These are phyloP conservation scores for Lentinula edodes DNA, from an alignment of 768 basidiomycete species.

Conservation along the genomic window DNA sequence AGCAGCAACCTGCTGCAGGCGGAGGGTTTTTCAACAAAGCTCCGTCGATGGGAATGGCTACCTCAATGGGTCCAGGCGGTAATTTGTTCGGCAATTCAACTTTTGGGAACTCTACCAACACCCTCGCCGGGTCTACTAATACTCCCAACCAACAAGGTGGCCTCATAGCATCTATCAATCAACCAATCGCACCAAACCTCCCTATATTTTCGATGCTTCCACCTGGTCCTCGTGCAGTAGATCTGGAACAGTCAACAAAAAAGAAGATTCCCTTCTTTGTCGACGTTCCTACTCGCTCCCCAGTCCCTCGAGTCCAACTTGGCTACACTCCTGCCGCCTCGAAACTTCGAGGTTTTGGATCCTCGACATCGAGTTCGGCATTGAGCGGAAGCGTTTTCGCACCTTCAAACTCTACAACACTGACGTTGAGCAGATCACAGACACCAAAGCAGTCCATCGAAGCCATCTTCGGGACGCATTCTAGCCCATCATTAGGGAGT, in stretches of 20 bases:
- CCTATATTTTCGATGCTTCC: constrained; percentile 75
- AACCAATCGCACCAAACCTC: constrained; percentile 70
- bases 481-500: constrained; percentile 63
- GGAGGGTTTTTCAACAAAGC: constrained; percentile 47
- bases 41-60: constrained; percentile 38
- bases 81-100: constrained; percentile 34
- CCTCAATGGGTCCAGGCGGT: constrained; percentile 32
- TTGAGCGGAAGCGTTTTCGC: constrained; percentile 31
- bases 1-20: constrained; percentile 40
- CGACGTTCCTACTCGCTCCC: constrained; percentile 71
- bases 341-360: constrained; percentile 67
- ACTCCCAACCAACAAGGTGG: constrained; percentile 48
- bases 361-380: constrained; percentile 36
- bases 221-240: constrained; percentile 58
- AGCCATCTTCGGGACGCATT: constrained; percentile 27
- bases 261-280: constrained; percentile 75
- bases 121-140: constrained; percentile 33
- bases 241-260: constrained; percentile 58
- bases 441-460: constrained; percentile 28
- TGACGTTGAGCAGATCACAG: constrained; percentile 45
- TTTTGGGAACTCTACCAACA: constrained; percentile 25
- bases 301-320: constrained; percentile 57
- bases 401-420: constrained; percentile 44
- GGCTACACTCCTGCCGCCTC: constrained; percentile 64
- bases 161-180: constrained; percentile 82